Percentiles rank a stretch among this genome's conserved stretches.
Conservation (phyloP, 1,284 basidiomycete genomes). For the Anthracocystis panici-leucophaei region DNA sequence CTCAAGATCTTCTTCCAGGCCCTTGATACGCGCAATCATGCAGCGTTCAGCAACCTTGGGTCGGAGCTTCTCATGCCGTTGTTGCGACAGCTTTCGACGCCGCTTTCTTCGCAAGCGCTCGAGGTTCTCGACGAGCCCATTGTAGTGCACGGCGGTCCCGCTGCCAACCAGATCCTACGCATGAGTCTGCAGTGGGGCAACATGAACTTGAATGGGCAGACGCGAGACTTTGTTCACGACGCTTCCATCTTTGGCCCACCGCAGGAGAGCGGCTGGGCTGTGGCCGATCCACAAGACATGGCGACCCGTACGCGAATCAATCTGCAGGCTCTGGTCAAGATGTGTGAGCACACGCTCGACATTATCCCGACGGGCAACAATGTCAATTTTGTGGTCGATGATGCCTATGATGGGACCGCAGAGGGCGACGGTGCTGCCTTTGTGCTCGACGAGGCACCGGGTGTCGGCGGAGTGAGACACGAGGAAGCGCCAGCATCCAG, state of each 20-base stretch:
- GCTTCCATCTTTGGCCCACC: conserved; percentile 61
- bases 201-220: conserved; percentile 27
- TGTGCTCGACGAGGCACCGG: conserved; percentile 40
- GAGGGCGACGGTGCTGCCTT: conserved; percentile 34
- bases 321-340: conserved; percentile 60
- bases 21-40: conserved; percentile 79
- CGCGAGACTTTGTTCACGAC: conserved; percentile 53
- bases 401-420: conserved; percentile 41
- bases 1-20: conserved; percentile 89
- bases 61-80: conserved; percentile 91
- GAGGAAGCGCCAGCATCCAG: conserved; percentile 30
- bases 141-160: conserved; percentile 78
- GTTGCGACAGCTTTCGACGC: conserved; percentile 84
- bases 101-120: conserved; percentile 84
- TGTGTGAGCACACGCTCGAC: conserved; percentile 62
- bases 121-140: conserved; percentile 92
- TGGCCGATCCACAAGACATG: conserved; percentile 61
- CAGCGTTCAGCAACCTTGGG: conserved; percentile 77
- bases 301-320: conserved; percentile 62
- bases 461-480: conserved; percentile 19
- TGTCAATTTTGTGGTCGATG: conserved; percentile 62
- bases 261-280: conserved; percentile 63
- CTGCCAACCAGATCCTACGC: conserved; percentile 84
- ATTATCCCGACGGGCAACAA: conserved; percentile 53
- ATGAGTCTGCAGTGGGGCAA: conserved; percentile 75